Base-by-base conservation (phyloP, 73 alveolate genomes). In the Paramecium biaurelia region DNA sequence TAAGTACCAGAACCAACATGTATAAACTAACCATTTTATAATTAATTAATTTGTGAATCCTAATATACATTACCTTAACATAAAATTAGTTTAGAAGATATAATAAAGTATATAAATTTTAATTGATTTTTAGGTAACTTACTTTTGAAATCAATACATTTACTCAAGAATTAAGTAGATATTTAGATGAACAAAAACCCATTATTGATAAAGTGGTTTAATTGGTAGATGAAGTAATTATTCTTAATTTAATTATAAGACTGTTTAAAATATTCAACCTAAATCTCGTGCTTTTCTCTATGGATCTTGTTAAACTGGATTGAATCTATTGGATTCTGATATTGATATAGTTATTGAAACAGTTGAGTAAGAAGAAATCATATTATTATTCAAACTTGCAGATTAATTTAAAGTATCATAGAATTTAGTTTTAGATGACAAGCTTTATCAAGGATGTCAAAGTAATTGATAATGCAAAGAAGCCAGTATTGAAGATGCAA, bases 401-500 rank as follows among this genome's bases (percentile, higher is more conserved):
- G 90, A 79, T 8, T 9, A 30, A 15, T 43, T 79, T 24, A 79
- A 45, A 47, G 87, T 74, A 74, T n/a, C 14, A 34, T 74, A 18
- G 34, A 74, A 28, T 21, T 74, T 12, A 63, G 20, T 23, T 32
- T 63, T 63, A 63, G 45, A 32, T 4, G 37, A 15, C 45, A 41
- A 47, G 90, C 56, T 79, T 30, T 21, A 45, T 47, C 20, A 23
- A 79, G 26, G 70, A 79, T 30, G 70, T 42, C 7, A 43, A 23
- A 79, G 90, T 79, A 7, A 79, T 79, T 79, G 90, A 79, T 23
- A 79, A 41, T 43, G 90, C 90, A 1, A 79, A 34, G 35, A 26
- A 10, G 20, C 90, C 90, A 5, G 76, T 79, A 5, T 45, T 79
- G 9, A 79, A 47, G 23, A 26, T 47, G 21, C 6, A 79, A 47